These are phyloP conservation scores for Fusarium veterinarium DNA, from an alignment of 2,329 filamentous ascomycete genomes.

Conservation along the genomic window DNA sequence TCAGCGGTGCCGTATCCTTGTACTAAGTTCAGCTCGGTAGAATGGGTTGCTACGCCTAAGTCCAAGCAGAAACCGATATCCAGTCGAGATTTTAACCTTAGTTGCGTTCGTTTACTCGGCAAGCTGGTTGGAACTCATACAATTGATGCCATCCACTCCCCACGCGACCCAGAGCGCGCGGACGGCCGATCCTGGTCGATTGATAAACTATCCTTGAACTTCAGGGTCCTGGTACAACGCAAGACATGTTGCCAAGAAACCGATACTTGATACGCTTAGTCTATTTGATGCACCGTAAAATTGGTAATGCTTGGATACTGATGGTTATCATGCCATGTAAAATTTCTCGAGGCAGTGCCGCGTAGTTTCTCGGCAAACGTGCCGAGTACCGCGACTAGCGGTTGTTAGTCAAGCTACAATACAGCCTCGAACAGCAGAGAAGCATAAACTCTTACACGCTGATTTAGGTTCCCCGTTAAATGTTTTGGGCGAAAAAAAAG, in stretches of 20 bases:
- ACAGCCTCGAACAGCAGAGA: not conserved
- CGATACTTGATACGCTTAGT: not conserved
- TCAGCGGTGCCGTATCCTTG: not conserved
- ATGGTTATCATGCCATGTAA: not conserved
- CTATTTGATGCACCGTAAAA: not conserved
- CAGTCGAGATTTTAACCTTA: not conserved
- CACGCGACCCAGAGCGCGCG: not conserved
- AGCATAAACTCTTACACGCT: not conserved
- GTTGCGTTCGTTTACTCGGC: not conserved
- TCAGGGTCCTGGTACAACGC: not conserved
- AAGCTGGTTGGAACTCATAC: too few species aligned
- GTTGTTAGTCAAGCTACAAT: not conserved
- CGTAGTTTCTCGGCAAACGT: not conserved
- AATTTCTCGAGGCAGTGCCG: not conserved
- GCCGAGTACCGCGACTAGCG: not conserved
- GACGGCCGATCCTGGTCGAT: slow-evolving; percentile 1
- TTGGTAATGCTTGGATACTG: not conserved
- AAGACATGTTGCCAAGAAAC: not conserved
- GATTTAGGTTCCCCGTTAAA: too few species aligned
- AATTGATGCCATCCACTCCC: too few species aligned
- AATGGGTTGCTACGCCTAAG: too few species aligned
- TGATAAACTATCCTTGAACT: not conserved
- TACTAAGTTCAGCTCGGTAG: not conserved
- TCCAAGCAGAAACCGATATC: not conserved
- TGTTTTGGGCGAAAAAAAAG: too few species aligned